Base-by-base conservation (phyloP, 2,329 filamentous ascomycete genomes). In the Calonectria fujianensis region DNA sequence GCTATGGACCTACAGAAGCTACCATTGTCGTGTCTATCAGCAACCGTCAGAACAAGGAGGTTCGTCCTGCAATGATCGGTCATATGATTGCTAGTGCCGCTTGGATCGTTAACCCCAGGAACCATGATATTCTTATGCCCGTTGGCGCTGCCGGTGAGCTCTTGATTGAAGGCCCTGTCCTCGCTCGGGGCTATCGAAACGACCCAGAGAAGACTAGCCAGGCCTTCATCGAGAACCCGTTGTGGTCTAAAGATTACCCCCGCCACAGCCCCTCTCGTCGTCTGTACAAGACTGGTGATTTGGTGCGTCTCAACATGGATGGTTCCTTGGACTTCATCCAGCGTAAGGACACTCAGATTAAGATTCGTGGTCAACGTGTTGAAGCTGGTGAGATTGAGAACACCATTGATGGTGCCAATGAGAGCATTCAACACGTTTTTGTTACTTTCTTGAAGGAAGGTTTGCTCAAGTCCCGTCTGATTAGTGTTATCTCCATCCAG, bases 121-220 rank as follows among this genome's bases (percentile, higher is more conserved):
- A 84, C 31, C 75, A 78, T 41, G 24, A 83, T 31, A 73, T 76
- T 3, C 79, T 85, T 0, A 76, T 80, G 57, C 82, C 84, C 0
- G 48, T 85, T 2, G 84, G 84, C 0, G 77, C 77, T 0, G 68
- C 82, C 0, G 84, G 84, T 0, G 85, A 87, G 75, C 70, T 87
- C 3, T 71, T 85, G 3, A 80, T 88, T 10, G 85, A 85, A 66
- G 70, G 79, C 14, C 65, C 75, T 52, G 85, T 86, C 0, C 86
- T 91, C 11, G 88, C 87, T 20, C 82, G 86, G 16, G 88, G 88
- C 48, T 91, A 91, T 73, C 82, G 89, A 31, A 87, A 89, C 63
- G 81, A 84, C 8, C 68, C 81, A 2, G 72, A 80, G 14, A 78
- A 75, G 64, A 85, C 88, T 83, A 63, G 80, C 69, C 27, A 77